Base-by-base conservation (phyloP, 768 basidiomycete genomes). In the Kwoniella mangroviensis region DNA sequence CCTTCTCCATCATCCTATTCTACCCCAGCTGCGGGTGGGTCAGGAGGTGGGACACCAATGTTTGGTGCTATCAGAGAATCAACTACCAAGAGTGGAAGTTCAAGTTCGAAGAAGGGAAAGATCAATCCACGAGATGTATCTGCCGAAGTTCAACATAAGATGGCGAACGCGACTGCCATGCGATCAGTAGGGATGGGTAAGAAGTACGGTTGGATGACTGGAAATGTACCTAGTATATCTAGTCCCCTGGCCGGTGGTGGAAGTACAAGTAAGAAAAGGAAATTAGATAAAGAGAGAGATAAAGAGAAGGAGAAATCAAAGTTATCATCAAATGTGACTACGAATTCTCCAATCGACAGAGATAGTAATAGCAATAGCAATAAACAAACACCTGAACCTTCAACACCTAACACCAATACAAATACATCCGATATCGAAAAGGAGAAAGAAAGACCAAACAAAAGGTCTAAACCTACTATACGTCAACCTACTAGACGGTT, bases 151-250 rank as follows among this genome's bases (percentile, higher is more conserved):
- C 70, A 71, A 11, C 70, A 73, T 51, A 78, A 76, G 65, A 73
- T 78, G 73, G 69, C 72, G 3, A 80, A 80, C 59, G 68, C 75
- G 15, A 76, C 73, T 10, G 76, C 79, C 3, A 76, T 80, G 71
- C 58, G 75, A 42, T 59, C 54, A 19, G 70, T 72, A 9, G 79
- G 79, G 9, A 67, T 70, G 63, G 73, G 69, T 24, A 72, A 75
- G 63, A 74, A 76, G 60, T 80, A 80, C 55, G 55, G 68, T 52
- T 80, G 79, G 79, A 63, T 80, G 76, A 63, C 78, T 72, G 71
- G 67, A 17, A 75, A 67, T 53, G 70, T 67, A 22, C 76, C 77
- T 13, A 60, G 52, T 11, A 67, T 80, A 34, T 69, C 69, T 28
- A 75, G 73, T 71, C 76, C 76, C 0, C 55, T 80, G 34, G 73